Evolutionary conservation across 257 asterid genomes (phyloP).

Genomic region (Primulina huaijiensis): DNA sequence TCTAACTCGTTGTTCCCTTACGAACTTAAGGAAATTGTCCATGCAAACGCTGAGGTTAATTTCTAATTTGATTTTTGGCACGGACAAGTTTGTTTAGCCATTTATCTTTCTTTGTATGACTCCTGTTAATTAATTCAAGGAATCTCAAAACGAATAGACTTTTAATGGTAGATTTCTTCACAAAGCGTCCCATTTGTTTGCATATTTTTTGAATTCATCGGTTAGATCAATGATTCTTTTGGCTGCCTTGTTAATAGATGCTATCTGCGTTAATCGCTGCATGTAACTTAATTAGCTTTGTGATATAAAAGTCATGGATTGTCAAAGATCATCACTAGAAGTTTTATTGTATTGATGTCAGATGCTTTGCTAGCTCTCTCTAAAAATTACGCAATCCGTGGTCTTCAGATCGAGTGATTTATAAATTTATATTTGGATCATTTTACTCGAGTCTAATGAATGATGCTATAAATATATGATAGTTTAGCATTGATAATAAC

Average conservation of each 20-base stretch:
- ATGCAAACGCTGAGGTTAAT: conserved; percentile 78
- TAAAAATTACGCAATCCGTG: no score
- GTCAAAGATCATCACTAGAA: no score
- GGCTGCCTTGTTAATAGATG: not conserved
- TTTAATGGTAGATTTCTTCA: not conserved
- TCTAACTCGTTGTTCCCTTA: conserved; percentile 77
- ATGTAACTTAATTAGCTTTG: no score
- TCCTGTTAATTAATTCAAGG: not conserved
- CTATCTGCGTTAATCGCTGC: not conserved
- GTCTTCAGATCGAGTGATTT: no score
- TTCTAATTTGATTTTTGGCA: not conserved
- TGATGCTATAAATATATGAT: no score
- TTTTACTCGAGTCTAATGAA: no score
- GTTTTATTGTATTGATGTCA: no score
- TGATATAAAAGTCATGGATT: no score
- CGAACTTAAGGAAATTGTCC: conserved; percentile 62
- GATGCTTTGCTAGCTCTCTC: no score
- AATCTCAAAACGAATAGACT: not conserved
- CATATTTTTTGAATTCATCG: not conserved
- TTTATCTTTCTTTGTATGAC: not conserved
- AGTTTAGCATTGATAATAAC: no score
- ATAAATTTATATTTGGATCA: no score
- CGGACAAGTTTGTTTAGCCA: not conserved
- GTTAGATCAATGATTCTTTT: no score
- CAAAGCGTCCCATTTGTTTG: not conserved